Conservation (phyloP, 768 basidiomycete species). For the Artomyces pyxidatus region DNA sequence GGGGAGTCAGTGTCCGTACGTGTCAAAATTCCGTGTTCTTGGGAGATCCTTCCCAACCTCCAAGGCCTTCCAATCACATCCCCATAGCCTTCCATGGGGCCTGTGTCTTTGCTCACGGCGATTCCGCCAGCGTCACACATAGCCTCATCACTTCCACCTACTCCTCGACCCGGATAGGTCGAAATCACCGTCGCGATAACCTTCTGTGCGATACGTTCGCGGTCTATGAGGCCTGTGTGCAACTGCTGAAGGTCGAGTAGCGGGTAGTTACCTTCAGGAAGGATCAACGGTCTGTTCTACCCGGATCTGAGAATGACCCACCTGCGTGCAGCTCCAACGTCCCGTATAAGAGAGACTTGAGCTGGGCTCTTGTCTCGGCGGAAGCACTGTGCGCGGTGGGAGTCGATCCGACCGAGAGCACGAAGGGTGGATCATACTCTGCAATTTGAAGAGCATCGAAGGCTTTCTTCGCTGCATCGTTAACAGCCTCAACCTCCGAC, state of each 20-base stretch:
- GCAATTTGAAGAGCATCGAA: no score
- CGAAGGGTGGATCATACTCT: constrained; percentile 55
- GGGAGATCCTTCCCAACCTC: constrained; percentile 57
- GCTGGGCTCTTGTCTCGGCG: constrained; percentile 34
- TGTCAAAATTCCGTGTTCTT: constrained; percentile 73
- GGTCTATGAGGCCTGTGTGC: constrained; percentile 58
- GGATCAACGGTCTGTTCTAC: not conserved
- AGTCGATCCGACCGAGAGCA: constrained; percentile 80
- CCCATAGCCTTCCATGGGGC: constrained; percentile 64
- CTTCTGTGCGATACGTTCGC: constrained; percentile 49
- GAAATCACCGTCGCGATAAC: constrained; percentile 72
- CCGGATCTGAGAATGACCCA: constrained; percentile 17
- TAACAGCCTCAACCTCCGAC: constrained; percentile 63
- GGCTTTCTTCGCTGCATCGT: constrained; percentile 51
- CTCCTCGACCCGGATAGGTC: constrained; percentile 66
- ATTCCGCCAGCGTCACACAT: constrained; percentile 79
- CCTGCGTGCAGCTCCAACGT: constrained; percentile 72
- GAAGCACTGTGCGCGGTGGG: constrained; percentile 79
- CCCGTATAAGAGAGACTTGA: constrained; percentile 46
- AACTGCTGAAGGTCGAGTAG: constrained; percentile 81
- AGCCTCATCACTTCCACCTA: constrained; percentile 58
- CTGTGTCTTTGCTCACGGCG: constrained; percentile 83
- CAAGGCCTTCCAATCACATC: constrained; percentile 60
- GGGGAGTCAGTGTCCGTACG: constrained; percentile 19
- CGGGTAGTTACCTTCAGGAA: constrained; percentile 62